Base-by-base conservation (phyloP, 2,329 filamentous ascomycete species). In the Clonostachys byssicola region DNA sequence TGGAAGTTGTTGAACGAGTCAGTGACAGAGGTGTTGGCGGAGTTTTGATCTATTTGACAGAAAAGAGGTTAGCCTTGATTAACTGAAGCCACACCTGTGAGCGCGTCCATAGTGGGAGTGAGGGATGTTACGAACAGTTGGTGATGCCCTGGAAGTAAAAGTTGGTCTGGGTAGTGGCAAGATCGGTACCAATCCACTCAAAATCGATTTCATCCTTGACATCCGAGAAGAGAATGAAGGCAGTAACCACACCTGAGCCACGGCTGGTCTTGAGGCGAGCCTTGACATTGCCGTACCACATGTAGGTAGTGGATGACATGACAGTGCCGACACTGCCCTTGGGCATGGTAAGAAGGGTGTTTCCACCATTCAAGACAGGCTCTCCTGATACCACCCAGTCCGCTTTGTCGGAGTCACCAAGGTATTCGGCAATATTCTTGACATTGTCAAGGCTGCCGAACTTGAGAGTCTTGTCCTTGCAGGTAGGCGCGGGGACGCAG, bases 141-240 rank as follows among this genome's bases (percentile, higher is more conserved):
- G 89, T 86, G 53, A 96, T 86, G 61, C 94, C 94, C 72, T 96
- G 92, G 72, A 87, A 96, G 72, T 96, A 99, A 75, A 85, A 99
- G 74, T 99, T 99, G 63, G 91, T 94, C 74, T 99, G 92, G 16
- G 87, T 89, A 52, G 78, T 80, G 42, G 74, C 62, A 52, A 95
- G 74, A 60, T 96, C 89, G 41, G 80, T 80, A 54, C 94, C 94
- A 47, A 99, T 80, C 65, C 88, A 97, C 67, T 99, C 94, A 64
- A 90, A 97, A 72, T 99, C 94, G 60, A 99, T 96, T 70, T 99
- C 94, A 62, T 99, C 94, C 77, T 96, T 95, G 61, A 95, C 88
- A 60, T 97, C 92, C 35, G 88, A 92, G 67, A 96, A 83, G 61
- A 97, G 75, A 65, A 99, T 99, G 64, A 99, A 99, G 33, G 91